Evolutionary conservation across 768 basidiomycete species (phyloP), one percentile per base, ranked within the genome.

Genomic region (Rhizopogon vinicolor): DNA sequence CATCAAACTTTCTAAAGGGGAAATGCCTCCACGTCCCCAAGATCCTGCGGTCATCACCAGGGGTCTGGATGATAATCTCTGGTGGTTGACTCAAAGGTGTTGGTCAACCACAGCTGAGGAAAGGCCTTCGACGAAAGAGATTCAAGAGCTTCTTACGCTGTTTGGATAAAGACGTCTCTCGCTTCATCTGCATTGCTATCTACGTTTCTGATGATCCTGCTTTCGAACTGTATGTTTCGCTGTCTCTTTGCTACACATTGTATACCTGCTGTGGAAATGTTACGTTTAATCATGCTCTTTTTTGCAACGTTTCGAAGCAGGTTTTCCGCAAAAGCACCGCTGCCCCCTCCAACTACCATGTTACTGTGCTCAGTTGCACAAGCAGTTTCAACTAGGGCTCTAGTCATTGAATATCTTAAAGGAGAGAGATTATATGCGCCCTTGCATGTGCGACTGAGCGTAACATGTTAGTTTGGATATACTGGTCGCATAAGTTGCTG

Each of bases 31-130:
- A 33, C 69, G 77, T 37, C 81, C 81, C 2, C 58, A 51, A 5
- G 72, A 75, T 41, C 52, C 63, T 3, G 64, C 61, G 6, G 67
- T 74, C 29, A 33, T 70, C 41, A 62, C 62, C 37, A 70, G 81
- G 54, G 81, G 81, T 1, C 67, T 82, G 5, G 66, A 78, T 46
- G 75, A 81, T 56, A 57, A 67, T 12, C 49, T 82, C 9, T 83
- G 81, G 81, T 48, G n/a, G 0, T 54, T 81, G 41, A 64, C 81
- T 62, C 57, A 68, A 28, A 59, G 51, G 16, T 81, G 79, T 56
- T 82, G 81, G 80, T 67, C 68, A 19, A 63, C 70, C 3, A 64
- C 72, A 14, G 35, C 35, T 6, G 64, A 63, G 22, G 61, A 62
- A 18, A 67, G 81, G 41, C 80, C 79, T 7, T 66, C 70, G 0